Conservation (phyloP, 805 yeast species). For the Groenewaldozyma tartarivorans region DNA sequence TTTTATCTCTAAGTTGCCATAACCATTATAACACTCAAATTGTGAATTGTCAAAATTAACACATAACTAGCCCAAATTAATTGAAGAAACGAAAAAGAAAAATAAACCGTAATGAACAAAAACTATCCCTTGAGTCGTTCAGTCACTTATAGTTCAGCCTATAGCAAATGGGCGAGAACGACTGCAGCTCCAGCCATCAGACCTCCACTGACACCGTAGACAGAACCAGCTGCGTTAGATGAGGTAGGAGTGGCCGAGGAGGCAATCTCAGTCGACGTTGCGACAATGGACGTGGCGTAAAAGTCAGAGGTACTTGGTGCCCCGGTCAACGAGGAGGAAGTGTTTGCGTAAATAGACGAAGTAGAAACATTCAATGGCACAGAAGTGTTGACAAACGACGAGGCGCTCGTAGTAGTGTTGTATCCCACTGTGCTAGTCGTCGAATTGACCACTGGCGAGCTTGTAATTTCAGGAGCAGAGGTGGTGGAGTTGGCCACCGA, state of each 20-base stretch:
- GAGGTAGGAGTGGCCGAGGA: conserved; percentile 6
- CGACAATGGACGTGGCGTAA: background rate
- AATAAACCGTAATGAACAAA: too few relatives aligned
- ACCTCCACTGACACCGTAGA: conserved; percentile 3
- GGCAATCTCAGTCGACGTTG: conserved; percentile 2
- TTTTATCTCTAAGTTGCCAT: too few relatives aligned
- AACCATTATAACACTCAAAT: too few relatives aligned
- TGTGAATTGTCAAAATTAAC: too few relatives aligned
- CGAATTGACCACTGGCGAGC: conserved; percentile 1
- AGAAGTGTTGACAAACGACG: conserved; percentile 7
- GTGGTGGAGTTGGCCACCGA: too few relatives aligned
- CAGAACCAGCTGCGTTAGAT: conserved; percentile 7
- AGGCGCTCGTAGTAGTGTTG: conserved; percentile 9
- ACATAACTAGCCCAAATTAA: too few relatives aligned
- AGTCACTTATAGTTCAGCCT: too few relatives aligned
- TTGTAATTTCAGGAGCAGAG: conserved; percentile 1
- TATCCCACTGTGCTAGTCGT: conserved; percentile 6
- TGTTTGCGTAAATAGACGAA: conserved; percentile 4
- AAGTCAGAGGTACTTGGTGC: conserved; percentile 1
- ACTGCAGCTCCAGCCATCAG: conserved; percentile 10
- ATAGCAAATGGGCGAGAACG: too few relatives aligned
- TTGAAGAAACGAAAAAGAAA: too few relatives aligned
- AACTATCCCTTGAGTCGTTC: too few relatives aligned
- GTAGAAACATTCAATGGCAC: conserved; percentile 1
- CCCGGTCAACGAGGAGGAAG: conserved; percentile 2